A percentile compares a stretch with the other conserved stretches of the same genome.
phyloP scores from a whole-genome alignment of 202 grass and related monocot genomes.

The Schoenoplectus triqueter region DNA sequence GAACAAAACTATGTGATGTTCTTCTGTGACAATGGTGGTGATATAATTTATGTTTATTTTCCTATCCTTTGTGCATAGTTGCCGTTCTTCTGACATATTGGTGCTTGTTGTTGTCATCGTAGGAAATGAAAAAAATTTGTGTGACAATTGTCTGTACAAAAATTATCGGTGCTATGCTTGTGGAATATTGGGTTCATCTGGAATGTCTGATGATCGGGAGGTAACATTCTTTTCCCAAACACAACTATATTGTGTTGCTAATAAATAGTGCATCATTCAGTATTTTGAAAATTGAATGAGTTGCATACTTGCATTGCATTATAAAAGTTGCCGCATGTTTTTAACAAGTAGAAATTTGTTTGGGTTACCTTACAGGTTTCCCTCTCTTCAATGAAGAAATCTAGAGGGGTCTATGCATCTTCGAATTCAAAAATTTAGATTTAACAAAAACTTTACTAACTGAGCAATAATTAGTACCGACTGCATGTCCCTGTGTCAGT shows the following conservation, averaged over 20 bases:
- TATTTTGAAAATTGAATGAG: constrained; percentile 1
- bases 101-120: constrained; percentile 22
- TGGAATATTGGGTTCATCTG: constrained; percentile 63
- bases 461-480: neutral
- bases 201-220: constrained; percentile 43
- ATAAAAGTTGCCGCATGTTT: neutral
- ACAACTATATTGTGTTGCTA: neutral
- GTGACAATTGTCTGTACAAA: constrained; percentile 66
- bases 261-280: neutral
- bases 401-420: neutral
- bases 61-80: constrained; percentile 19
- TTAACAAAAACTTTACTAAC: constrained; percentile 4
- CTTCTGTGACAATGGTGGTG: constrained; percentile 88
- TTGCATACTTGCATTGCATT: neutral
- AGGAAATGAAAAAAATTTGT: constrained; percentile 59
- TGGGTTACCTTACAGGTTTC: neutral
- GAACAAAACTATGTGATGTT: constrained; percentile 41
- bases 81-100: constrained; percentile 13
- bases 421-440: neutral
- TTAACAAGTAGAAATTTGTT: neutral
- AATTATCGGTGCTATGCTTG: constrained; percentile 90
- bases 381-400: neutral
- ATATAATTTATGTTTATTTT: constrained; percentile 43
- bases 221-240: constrained; percentile 42
- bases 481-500: neutral